Conservation (phyloP, 192 early-diverging fungal species). For the Dissophora ornata region DNA sequence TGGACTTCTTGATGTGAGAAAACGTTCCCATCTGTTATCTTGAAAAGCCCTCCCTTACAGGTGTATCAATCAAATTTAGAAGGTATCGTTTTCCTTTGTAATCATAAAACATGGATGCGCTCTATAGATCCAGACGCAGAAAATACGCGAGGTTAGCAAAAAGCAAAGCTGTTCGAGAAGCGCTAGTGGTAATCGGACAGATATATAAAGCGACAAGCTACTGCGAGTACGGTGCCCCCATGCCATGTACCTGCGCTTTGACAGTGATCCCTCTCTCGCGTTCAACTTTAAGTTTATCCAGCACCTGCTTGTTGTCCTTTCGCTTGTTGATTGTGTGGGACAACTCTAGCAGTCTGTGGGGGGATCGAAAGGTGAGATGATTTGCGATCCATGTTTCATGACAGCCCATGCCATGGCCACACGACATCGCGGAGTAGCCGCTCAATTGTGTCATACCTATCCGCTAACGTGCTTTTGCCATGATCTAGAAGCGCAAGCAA, state of each 20-base stretch:
- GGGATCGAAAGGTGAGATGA: too few species aligned
- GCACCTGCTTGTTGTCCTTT: conserved; percentile 85
- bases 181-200: too few species aligned
- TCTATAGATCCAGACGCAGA: conserved; percentile 52
- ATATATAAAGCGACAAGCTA: too few species aligned
- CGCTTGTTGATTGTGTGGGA: conserved; percentile 85
- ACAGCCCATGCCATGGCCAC: too few species aligned
- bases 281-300: conserved; percentile 97
- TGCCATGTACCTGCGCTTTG: conserved; percentile 84
- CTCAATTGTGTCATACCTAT: conserved; percentile 62
- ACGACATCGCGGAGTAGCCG: too few species aligned
- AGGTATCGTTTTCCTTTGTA: conserved; percentile 85
- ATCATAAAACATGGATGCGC: conserved; percentile 93
- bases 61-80: conserved; percentile 96
- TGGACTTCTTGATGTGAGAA: too few species aligned
- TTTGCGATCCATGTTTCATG: too few species aligned
- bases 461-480: conserved; percentile 92
- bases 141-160: too few species aligned
- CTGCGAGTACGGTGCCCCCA: too few species aligned
- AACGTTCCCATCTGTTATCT: too few species aligned
- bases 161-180: too few species aligned
- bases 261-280: conserved; percentile 97
- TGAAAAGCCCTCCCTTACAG: conserved; percentile 58
- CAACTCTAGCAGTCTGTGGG: conserved; percentile 84
- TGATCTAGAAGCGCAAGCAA: conserved; percentile 66